These are phyloP conservation scores for Fusarium continuum DNA, from an alignment of 2,329 filamentous ascomycete species.

Conservation along the genomic window DNA sequence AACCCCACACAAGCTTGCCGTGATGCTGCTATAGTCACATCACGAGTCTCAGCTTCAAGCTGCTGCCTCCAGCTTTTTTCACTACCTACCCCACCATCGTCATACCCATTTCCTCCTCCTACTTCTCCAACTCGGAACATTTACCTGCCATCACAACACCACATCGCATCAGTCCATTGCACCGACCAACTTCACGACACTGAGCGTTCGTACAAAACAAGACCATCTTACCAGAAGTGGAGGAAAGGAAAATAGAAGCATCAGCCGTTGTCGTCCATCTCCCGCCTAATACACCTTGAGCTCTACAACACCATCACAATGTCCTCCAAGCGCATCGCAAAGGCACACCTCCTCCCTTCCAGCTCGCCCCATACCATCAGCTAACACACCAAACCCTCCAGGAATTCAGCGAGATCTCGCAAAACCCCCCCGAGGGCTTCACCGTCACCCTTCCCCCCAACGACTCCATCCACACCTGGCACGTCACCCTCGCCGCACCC, in stretches of 20 bases:
- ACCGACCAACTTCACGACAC: neutral
- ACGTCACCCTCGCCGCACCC: conserved; percentile 59
- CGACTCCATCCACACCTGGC: conserved; percentile 62
- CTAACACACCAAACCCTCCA: conserved; percentile 42
- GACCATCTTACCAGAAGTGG: neutral
- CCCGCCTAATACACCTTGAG: neutral
- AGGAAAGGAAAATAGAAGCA: neutral
- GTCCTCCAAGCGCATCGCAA: conserved; percentile 57
- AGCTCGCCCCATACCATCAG: neutral
- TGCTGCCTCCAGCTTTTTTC: conserved; percentile 6
- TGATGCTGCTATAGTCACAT: neutral
- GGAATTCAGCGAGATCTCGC: conserved; percentile 64
- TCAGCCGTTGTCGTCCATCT: neutral
- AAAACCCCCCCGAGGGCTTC: conserved; percentile 58
- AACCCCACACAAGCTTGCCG: conserved; percentile 21
- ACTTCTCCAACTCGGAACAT: conserved; percentile 17
- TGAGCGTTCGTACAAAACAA: neutral
- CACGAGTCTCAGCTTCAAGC: neutral
- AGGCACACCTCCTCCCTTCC: conserved; percentile 45
- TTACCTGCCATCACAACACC: conserved; percentile 7
- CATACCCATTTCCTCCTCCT: conserved; percentile 19
- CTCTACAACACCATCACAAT: conserved; percentile 41
- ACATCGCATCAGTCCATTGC: conserved; percentile 1
- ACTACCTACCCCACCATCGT: conserved; percentile 35
- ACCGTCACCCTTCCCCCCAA: conserved; percentile 57